phyloP scores from a whole-genome alignment of 1,284 basidiomycete species.

The Ceratorhiza oryzae-sativae region DNA sequence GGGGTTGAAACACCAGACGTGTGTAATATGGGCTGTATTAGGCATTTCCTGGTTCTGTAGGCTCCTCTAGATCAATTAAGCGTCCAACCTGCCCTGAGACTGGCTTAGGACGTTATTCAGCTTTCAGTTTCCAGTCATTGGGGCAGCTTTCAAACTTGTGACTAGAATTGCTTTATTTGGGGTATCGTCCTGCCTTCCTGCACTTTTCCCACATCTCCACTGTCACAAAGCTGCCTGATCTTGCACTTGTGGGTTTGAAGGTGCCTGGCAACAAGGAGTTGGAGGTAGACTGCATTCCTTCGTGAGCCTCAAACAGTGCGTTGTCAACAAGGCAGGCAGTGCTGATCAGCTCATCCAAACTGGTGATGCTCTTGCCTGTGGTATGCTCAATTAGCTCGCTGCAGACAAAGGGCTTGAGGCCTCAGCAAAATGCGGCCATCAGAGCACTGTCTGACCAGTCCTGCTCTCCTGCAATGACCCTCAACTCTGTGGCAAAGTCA shows the following conservation, averaged over 20 bases:
- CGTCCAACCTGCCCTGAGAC: background rate
- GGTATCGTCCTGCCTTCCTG: background rate
- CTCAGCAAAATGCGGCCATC: background rate
- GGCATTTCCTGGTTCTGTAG: background rate
- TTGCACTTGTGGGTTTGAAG: background rate
- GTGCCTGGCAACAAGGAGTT: too few relatives aligned
- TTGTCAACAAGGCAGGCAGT: background rate
- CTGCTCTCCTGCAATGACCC: background rate
- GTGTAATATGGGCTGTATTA: background rate
- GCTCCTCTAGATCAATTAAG: background rate
- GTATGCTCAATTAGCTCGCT: background rate
- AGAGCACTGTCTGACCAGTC: background rate
- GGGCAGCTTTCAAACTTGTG: background rate
- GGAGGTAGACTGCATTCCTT: background rate
- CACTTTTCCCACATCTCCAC: background rate
- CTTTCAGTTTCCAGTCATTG: too few relatives aligned
- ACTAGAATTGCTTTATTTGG: background rate
- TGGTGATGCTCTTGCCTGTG: background rate
- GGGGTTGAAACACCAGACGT: background rate
- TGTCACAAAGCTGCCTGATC: background rate
- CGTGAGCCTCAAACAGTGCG: background rate
- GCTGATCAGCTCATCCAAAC: background rate
- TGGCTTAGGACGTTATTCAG: background rate
- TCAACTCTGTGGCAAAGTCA: background rate
- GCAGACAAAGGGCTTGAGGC: background rate